Evolutionary conservation across 2,329 filamentous ascomycete species (phyloP), one percentile per base, ranked within the genome.

Genomic region (Aureobasidium uvarum): DNA sequence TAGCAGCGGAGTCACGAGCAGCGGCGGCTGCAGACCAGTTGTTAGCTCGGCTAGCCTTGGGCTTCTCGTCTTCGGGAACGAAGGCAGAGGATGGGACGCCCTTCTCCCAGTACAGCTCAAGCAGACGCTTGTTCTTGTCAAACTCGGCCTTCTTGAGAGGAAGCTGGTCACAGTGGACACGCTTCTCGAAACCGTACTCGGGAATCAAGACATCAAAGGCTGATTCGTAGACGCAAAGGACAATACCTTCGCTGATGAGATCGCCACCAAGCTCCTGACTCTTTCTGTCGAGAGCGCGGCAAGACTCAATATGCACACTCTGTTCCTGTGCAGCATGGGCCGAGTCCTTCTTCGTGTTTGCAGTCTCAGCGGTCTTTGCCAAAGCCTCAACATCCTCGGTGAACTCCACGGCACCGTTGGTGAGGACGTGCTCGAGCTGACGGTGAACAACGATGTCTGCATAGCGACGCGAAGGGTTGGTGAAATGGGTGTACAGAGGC

Each of bases 101-200:
- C 85, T 98, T 99, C 87, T 99, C 95, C 95, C 95, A 99, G 83
- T 97, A 99, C 18, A 99, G 85, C 79, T 99, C 95, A 54, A 99
- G 84, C 36, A 98, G 86, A 65, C 95, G 88, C 81, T 93, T 91
- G 76, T 96, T 92, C 84, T 98, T 98, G 78, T 96, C 88, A 80
- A 95, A 99, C 76, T 99, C 95, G n/a, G 95, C 95, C 84, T 99
- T 99, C 85, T 98, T 94, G 71, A 99, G 82, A 36, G 95, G 95
- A 75, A 99, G 84, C 81, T 99, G 95, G 75, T 99, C 95, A 76
- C 95, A 99, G 80, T 99, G 95, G 62, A 99, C 95, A 69, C 95
- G 91, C 86, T 99, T 99, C 83, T 99, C 95, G 71, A 99, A 98
- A 70, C 95, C 95, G 83, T 92, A 99, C 75, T 99, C 93, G 6